Evolutionary conservation across 164 flowering plant species (phyloP), one percentile per base, ranked within the genome.

Genomic region (Vitis vinifera): DNA sequence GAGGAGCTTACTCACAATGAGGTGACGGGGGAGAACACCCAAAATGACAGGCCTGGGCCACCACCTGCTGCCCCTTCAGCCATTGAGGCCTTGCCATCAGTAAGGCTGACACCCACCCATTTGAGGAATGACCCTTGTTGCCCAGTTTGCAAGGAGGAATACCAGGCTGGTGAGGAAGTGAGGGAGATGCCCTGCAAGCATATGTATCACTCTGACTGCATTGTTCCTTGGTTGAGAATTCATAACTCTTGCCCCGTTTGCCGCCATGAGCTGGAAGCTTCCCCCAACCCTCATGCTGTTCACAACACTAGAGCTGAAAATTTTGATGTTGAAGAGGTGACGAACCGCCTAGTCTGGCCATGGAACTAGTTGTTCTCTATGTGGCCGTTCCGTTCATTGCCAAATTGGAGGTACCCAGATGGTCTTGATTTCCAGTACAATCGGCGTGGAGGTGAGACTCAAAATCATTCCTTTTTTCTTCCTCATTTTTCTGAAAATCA

Each of bases 171-270:
- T 1, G 75, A 55, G 15, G 80, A 73, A 47, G 86, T 59, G 29
- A 79, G 63, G 48, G 80, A 77, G 61, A 44, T 86, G 67, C 86
- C 86, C 0, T 86, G 89, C 77, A 78, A 68, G 64, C 89, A 86
- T 74, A 73, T 84, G 63, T 86, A 84, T 53, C 87, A 86, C 63
- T 73, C 76, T 0, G 83, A 77, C 23, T 86, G 90, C 72, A 80
- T 86, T 13, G 27, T 75, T 12, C 88, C 88, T 1, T 86, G 90
- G 90, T 65, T 86, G 75, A 65, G 51, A 12, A 53, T 78, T 2
- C 82, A 81, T 62, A 81, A 79, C 17, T 73, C 82, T 15, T 86
- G 90, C 59, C 90, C 90, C 0, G 78, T 86, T 12, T 86, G 90
- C 69, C 86, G 90, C 1, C 63, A 29, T 9, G 80, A 77, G 72